A percentile compares a stretch with the other conserved stretches of the same genome.
Conservation (phyloP, 176 grass and related monocot genomes). For the Raddia guianensis region DNA sequence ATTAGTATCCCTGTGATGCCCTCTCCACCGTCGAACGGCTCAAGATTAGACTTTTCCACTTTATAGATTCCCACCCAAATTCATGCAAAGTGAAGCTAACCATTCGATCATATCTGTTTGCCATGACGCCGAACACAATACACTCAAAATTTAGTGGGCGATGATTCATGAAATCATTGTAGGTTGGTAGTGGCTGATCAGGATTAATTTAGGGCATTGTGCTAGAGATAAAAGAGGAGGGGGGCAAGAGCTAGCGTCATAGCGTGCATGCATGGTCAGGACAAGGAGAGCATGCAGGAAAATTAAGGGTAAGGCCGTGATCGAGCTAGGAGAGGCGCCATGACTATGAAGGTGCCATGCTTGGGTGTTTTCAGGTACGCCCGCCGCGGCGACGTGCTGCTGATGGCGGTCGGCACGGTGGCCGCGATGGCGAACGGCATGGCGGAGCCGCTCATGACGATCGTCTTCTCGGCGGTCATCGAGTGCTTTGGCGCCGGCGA, state of each 20-base stretch:
- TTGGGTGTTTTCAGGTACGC: constrained; percentile 54
- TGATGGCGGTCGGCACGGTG: constrained; percentile 53
- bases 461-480: constrained; percentile 53
- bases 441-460: constrained; percentile 56
- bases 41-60: background rate
- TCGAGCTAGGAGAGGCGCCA: background rate
- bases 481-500: constrained; percentile 53
- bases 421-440: constrained; percentile 64
- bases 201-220: background rate
- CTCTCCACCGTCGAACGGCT: background rate
- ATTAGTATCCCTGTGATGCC: no score
- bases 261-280: background rate
- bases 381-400: constrained; percentile 33
- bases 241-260: no score
- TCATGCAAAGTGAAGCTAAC: background rate
- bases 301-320: background rate
- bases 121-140: background rate
- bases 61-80: background rate
- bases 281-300: background rate
- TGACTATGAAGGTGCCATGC: constrained; percentile 37
- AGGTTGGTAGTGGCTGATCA: no score
- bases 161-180: background rate
- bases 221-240: background rate
- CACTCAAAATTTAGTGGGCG: background rate
- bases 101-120: background rate